phyloP scores from a whole-genome alignment of 225 moss, liverwort and hornwort species.

The Takakia lepidozioides region DNA sequence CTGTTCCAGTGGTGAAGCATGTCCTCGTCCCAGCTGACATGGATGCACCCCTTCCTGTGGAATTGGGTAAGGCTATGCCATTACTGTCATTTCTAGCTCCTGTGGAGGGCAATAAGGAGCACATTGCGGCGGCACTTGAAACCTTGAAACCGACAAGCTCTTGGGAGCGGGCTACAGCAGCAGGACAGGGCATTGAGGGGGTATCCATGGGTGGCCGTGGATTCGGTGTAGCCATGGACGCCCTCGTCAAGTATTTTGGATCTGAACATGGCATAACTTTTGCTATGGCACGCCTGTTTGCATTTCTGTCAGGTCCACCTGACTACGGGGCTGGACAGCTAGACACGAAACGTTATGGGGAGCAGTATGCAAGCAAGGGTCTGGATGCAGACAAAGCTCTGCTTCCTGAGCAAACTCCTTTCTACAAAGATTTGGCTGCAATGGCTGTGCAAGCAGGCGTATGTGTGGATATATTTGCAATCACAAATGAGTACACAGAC shows the following conservation, averaged over 20 bases:
- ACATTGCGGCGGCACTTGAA: slow-evolving; percentile 90
- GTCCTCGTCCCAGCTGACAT: slow-evolving; percentile 86
- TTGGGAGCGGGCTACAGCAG: slow-evolving; percentile 97
- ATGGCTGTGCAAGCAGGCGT: slow-evolving; percentile 91
- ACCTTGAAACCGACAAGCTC: slow-evolving; percentile 96
- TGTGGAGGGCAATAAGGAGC: slow-evolving; percentile 92
- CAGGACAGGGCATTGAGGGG: slow-evolving; percentile 91
- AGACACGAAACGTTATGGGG: slow-evolving; percentile 97
- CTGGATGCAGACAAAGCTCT: slow-evolving; percentile 98
- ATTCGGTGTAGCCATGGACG: slow-evolving; percentile 97
- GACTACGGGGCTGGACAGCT: slow-evolving; percentile 96
- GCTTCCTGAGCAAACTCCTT: slow-evolving; percentile 94
- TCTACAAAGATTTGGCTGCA: slow-evolving; percentile 97
- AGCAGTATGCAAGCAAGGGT: slow-evolving; percentile 94
- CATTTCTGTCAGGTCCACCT: slow-evolving; percentile 97
- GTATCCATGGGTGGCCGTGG: slow-evolving; percentile 91
- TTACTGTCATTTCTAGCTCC: slow-evolving; percentile 83
- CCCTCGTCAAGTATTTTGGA: slow-evolving; percentile 91
- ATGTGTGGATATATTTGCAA: slow-evolving; percentile 92
- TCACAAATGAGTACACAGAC: slow-evolving; percentile 99
- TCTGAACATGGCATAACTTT: slow-evolving; percentile 88
- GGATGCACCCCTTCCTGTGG: slow-evolving; percentile 79
- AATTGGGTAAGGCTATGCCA: slow-evolving; percentile 84
- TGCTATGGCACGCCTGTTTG: slow-evolving; percentile 94
- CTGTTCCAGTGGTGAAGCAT: slow-evolving; percentile 90